Conservation (phyloP, 495 filamentous ascomycete genomes). For the Jackrogersella minutella region DNA sequence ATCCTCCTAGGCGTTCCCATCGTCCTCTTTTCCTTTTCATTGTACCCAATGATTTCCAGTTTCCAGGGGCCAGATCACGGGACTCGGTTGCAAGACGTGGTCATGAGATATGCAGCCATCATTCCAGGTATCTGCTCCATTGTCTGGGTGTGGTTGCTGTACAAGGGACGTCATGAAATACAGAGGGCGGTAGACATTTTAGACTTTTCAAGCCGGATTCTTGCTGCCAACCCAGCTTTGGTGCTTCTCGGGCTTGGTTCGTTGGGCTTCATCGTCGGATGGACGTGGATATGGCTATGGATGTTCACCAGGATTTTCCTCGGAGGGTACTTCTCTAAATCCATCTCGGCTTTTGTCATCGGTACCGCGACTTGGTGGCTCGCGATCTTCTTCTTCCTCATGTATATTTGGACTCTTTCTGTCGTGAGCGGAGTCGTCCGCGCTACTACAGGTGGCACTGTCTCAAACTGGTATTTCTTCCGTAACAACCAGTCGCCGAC, state of each 20-base stretch:
- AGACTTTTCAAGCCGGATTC: constrained; percentile 87
- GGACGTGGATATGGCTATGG: constrained; percentile 95
- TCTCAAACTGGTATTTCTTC: constrained; percentile 99
- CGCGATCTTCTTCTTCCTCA: constrained; percentile 84
- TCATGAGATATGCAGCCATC: constrained; percentile 86
- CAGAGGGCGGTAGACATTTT: constrained; percentile 83
- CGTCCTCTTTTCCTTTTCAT: constrained; percentile 82
- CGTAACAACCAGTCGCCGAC: constrained; percentile 80
- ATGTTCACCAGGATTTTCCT: constrained; percentile 98
- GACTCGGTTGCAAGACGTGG: constrained; percentile 78
- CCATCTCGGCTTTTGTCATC: constrained; percentile 72
- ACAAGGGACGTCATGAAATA: constrained; percentile 79
- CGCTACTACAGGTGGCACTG: constrained; percentile 90
- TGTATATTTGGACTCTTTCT: constrained; percentile 94
- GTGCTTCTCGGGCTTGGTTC: constrained; percentile 82
- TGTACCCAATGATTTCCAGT: constrained; percentile 91
- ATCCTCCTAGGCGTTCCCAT: constrained; percentile 85
- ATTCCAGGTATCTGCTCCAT: constrained; percentile 76
- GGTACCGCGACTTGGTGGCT: constrained; percentile 91
- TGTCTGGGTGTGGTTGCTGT: constrained; percentile 83
- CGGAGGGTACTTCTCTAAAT: constrained; percentile 74
- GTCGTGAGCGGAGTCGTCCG: constrained; percentile 87
- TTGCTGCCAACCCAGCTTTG: constrained; percentile 83
- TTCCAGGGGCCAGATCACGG: constrained; percentile 78
- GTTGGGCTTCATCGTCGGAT: constrained; percentile 76